Evolutionary conservation across 73 alveolate genomes (phyloP), one percentile per base, ranked within the genome.

Genomic region (Symbiodinium pilosum): DNA sequence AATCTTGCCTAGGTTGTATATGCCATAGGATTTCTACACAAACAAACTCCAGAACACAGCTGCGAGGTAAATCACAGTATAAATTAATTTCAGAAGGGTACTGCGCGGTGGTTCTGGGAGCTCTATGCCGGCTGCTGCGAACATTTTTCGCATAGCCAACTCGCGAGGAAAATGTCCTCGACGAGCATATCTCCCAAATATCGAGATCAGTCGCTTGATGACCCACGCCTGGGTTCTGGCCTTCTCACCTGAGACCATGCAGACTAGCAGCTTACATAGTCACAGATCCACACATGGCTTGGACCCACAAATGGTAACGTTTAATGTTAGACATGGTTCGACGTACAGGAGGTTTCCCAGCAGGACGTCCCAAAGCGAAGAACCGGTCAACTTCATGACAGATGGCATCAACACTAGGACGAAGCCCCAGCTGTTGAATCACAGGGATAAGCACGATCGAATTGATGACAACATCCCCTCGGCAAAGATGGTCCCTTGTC

Each of bases 141-240:
- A 87, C 0, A 87, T 52, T 0, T 69, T 30, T 21, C 56, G 83
- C 64, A 87, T 39, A 24, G 68, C 94, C 6, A 26, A 28, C 28
- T 87, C 94, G 16, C 94, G 85, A 2, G 94, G 94, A 20, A 34
- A 51, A 36, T 87, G 94, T 3, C 94, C 94, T n/a, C 94, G 71
- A 26, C 40, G 56, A 12, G 94, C 94, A 0, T 5, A 1, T 30
- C 94, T 36, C 32, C 85, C 40, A 42, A 87, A 87, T 6, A 54
- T 41, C 40, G 84, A 7, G 1, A 87, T 36, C 40, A 87, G 28
- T 26, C 94, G 85, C 68, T 47, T 52, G 43, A 87, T 32, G 83
- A 32, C 54, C 94, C 94, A 87, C 3, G 94, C 94, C 18, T 87
- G 84, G 6, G 12, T 1, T 0, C 94, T 52, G 54, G 18, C 32